Base-by-base conservation (phyloP, 257 asterid species). In the Solanum medicagineum region DNA sequence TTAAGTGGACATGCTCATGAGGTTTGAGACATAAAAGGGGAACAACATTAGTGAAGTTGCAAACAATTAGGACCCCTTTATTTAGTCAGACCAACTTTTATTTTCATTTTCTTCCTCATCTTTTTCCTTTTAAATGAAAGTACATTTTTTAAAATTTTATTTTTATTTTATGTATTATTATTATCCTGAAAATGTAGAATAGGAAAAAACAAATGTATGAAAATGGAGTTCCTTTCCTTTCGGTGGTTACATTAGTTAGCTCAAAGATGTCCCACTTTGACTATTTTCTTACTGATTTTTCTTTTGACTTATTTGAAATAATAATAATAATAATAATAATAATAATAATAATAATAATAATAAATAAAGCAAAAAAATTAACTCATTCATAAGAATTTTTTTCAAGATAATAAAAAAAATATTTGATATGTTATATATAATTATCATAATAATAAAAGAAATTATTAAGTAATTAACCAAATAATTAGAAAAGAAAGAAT, bases 241-340 rank as follows among this genome's bases (percentile, higher is more conserved):
- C 93, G 93, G 94, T 90, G 90, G 83, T 51, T 89, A 83, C 70
- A 63, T 71, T 59, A 63, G 89, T 90, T 90, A 87, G 88, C 16
- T 71, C 90, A 54, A 53, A 70, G 36, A 71, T 16, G 92, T 80
- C 90, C 89, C 88, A 90, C 88, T 89, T 91, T 84, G 91, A 89
- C 83, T 85, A 51, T 26, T 83, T 26, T 42, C 71, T 85, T 79
- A 87, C 62, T 68, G 5, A 47, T 81, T 74, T 47, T 45, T 26
- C 56, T 74, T 74, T 47, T 4, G 81, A 66, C 75, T 32, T 15
- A 24, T 36, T 36, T 36, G 36, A 32, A 32, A 32, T 0, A 32
- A 32, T 32, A 26, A 26, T 26, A 26, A 26, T 26, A 26, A 26
- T 26, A 26, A 26, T 1, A 26, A 26, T 26, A 26, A 26, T 26